phyloP scores from a whole-genome alignment of 306 rosid species.

The Lathyrus sativus region DNA sequence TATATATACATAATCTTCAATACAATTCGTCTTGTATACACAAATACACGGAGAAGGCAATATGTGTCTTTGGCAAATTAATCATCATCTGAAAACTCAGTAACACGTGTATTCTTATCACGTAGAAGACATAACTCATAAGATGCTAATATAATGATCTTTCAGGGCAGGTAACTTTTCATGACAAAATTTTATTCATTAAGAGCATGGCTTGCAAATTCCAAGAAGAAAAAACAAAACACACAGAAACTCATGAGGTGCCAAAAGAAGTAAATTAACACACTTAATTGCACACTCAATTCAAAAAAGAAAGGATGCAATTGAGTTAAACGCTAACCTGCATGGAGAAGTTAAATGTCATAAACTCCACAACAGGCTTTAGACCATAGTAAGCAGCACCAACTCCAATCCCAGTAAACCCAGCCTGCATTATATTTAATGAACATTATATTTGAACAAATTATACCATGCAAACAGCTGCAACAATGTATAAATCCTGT shows the following conservation, averaged over 20 bases:
- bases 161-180: slow-evolving; percentile 1
- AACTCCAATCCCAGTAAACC: slow-evolving; percentile 97
- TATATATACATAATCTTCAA: background rate
- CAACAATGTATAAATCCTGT: slow-evolving; percentile 15
- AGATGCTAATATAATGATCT: slow-evolving; percentile 20
- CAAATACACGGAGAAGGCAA: background rate
- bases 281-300: background rate
- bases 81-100: slow-evolving; percentile 14
- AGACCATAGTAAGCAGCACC: slow-evolving; percentile 98
- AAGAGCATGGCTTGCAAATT: background rate
- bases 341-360: slow-evolving; percentile 99
- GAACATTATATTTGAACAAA: slow-evolving; percentile 29
- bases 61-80: background rate
- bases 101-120: background rate
- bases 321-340: slow-evolving; percentile 63
- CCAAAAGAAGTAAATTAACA: background rate
- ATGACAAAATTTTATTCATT: background rate
- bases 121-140: background rate
- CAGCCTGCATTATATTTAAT: slow-evolving; percentile 73
- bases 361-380: slow-evolving; percentile 86
- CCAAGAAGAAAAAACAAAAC: background rate
- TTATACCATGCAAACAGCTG: slow-evolving; percentile 26
- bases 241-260: background rate
- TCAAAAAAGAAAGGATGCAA: slow-evolving; percentile 23
- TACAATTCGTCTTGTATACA: background rate